Conservation (phyloP, 306 rosid species). For the Lablab purpureus region DNA sequence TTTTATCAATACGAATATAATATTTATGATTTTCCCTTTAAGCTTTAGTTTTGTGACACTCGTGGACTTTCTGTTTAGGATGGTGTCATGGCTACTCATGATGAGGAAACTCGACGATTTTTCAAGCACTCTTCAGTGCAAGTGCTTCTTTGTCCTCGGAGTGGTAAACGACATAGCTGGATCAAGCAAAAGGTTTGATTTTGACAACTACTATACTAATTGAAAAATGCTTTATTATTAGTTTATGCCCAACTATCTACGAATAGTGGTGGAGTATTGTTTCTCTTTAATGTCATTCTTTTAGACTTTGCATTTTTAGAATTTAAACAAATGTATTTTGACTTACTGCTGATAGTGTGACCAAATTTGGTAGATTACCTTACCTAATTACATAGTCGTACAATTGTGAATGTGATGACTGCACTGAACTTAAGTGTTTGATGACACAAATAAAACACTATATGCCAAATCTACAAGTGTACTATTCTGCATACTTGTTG, state of each 20-base stretch:
- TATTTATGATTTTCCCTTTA: constrained; percentile 18
- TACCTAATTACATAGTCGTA: background rate
- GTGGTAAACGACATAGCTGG: constrained; percentile 92
- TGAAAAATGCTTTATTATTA: constrained; percentile 1
- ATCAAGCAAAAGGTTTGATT: constrained; percentile 81
- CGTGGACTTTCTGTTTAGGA: constrained; percentile 60
- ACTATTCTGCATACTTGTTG: background rate
- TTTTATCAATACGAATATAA: background rate
- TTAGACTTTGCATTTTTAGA: constrained; percentile 20
- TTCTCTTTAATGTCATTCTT: constrained; percentile 21
- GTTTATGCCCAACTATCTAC: constrained; percentile 36
- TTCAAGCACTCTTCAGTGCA: constrained; percentile 90
- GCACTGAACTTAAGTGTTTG: background rate
- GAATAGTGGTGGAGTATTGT: constrained; percentile 30
- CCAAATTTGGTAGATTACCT: constrained; percentile 1
- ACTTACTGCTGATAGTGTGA: background rate
- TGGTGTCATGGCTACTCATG: constrained; percentile 97
- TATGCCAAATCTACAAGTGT: background rate
- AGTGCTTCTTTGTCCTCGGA: constrained; percentile 91
- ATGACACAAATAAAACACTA: background rate
- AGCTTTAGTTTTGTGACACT: constrained; percentile 36
- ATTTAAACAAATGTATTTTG: constrained; percentile 15
- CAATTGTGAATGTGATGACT: constrained; percentile 9
- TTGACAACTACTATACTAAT: background rate
- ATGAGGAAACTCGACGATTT: constrained; percentile 91